Percentiles rank a stretch among this genome's conserved stretches.
These are phyloP conservation scores for Sanghuangporus baumii DNA, from an alignment of 1,284 basidiomycete genomes.

Conservation along the genomic window DNA sequence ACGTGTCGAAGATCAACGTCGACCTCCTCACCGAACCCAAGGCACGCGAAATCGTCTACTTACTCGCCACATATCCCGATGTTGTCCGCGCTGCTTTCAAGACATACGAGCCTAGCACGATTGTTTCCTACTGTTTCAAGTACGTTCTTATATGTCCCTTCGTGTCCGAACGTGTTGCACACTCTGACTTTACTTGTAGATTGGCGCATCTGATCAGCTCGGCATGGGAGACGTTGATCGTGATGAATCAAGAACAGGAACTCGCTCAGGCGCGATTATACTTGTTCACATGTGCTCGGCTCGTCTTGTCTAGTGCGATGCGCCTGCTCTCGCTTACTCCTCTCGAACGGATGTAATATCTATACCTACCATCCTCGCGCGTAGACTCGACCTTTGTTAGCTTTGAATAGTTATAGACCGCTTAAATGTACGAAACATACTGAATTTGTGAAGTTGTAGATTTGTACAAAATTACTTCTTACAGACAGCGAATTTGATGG, in stretches of 20 bases:
- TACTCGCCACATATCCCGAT: conserved; percentile 88
- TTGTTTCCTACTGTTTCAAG: conserved; percentile 37
- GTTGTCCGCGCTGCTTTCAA: conserved; percentile 82
- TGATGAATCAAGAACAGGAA: conserved; percentile 78
- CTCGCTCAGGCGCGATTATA: conserved; percentile 87
- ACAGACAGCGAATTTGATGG: background rate
- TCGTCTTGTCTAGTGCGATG: conserved; percentile 86
- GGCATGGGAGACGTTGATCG: conserved; percentile 85
- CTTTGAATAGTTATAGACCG: background rate
- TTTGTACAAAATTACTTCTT: background rate
- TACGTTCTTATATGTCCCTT: background rate
- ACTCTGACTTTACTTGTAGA: conserved; percentile 65
- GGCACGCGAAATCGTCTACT: conserved; percentile 82
- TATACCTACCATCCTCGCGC: background rate
- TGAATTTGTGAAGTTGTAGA: background rate
- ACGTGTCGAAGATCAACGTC: conserved; percentile 63
- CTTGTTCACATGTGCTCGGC: conserved; percentile 84
- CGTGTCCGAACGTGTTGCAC: background rate
- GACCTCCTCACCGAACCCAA: conserved; percentile 66
- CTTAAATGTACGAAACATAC: background rate
- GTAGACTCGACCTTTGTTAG: background rate
- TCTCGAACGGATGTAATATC: conserved; percentile 80
- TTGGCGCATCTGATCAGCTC: conserved; percentile 79
- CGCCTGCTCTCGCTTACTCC: conserved; percentile 84
- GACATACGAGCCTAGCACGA: conserved; percentile 85